These are phyloP conservation scores for Pseudogymnoascus sp. DNA, from an alignment of 2,329 filamentous ascomycete genomes.

Conservation along the genomic window DNA sequence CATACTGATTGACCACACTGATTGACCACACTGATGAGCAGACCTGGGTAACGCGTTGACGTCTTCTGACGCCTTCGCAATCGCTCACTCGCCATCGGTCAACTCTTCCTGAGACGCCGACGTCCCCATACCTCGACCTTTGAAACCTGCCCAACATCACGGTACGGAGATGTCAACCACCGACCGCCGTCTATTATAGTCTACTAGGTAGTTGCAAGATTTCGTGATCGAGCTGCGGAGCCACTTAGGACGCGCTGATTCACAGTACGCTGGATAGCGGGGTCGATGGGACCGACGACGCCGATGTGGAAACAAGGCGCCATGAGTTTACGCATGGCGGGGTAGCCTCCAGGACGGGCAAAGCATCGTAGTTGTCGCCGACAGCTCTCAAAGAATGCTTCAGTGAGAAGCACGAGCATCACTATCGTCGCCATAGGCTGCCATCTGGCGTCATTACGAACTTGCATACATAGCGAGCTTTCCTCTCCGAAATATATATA, in stretches of 20 bases:
- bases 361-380: slow-evolving; percentile 2
- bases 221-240: background rate
- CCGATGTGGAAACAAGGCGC: slow-evolving; percentile 1
- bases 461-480: background rate
- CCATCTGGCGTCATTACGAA: background rate
- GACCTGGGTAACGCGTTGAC: background rate
- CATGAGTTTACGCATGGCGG: background rate
- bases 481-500: slow-evolving; percentile 7
- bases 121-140: background rate
- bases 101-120: background rate
- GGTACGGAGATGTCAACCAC: background rate
- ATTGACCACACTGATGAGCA: background rate
- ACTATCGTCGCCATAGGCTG: background rate
- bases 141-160: background rate
- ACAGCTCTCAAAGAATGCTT: background rate
- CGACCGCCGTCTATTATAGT: background rate
- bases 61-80: slow-evolving; percentile 4
- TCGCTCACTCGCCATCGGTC: background rate
- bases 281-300: background rate
- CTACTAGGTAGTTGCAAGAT: background rate
- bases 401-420: background rate
- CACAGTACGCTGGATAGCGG: background rate
- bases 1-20: background rate
- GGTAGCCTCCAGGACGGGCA: background rate
- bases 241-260: slow-evolving; percentile 8